These are phyloP conservation scores for Saccharomycopsis sp. DNA, from an alignment of 805 yeast species.

Conservation along the genomic window DNA sequence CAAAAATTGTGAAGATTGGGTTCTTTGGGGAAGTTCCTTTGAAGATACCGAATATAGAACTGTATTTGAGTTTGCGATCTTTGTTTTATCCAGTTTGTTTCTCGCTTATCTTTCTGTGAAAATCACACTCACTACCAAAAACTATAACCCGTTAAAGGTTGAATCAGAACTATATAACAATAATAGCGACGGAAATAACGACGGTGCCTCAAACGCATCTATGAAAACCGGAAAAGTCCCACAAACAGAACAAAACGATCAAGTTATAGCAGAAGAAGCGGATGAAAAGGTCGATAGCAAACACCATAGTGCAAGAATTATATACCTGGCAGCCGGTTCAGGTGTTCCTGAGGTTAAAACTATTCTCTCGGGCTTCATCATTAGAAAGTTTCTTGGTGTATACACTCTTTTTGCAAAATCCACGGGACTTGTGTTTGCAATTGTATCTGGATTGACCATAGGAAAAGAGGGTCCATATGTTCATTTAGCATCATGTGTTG, in stretches of 20 bases:
- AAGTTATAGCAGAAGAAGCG: not conserved
- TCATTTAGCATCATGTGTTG: constrained; percentile 53
- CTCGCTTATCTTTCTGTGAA: constrained; percentile 40
- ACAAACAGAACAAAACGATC: constrained; percentile 1
- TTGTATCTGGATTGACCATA: constrained; percentile 49
- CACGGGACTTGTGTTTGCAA: constrained; percentile 42
- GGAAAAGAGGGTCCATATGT: constrained; percentile 63
- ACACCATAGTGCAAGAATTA: constrained; percentile 20
- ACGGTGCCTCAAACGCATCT: not conserved
- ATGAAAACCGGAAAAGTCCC: no score
- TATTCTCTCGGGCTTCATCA: constrained; percentile 51
- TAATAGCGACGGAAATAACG: not conserved
- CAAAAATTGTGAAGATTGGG: constrained; percentile 36
- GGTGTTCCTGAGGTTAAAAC: constrained; percentile 61
- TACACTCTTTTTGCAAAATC: constrained; percentile 46
- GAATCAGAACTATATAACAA: not conserved
- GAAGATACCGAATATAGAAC: not conserved
- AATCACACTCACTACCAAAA: constrained; percentile 42
- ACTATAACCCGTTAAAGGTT: constrained; percentile 28
- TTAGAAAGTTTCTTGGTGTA: constrained; percentile 45
- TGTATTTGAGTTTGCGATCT: constrained; percentile 32
- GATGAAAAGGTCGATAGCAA: not conserved
- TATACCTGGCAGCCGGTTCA: constrained; percentile 51
- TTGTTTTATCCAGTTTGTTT: constrained; percentile 32
- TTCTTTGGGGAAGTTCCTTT: constrained; percentile 34